Evolutionary conservation across 2,329 filamentous ascomycete species (phyloP), one percentile per base, ranked within the genome.

Genomic region (Sporothrix curviconia): DNA sequence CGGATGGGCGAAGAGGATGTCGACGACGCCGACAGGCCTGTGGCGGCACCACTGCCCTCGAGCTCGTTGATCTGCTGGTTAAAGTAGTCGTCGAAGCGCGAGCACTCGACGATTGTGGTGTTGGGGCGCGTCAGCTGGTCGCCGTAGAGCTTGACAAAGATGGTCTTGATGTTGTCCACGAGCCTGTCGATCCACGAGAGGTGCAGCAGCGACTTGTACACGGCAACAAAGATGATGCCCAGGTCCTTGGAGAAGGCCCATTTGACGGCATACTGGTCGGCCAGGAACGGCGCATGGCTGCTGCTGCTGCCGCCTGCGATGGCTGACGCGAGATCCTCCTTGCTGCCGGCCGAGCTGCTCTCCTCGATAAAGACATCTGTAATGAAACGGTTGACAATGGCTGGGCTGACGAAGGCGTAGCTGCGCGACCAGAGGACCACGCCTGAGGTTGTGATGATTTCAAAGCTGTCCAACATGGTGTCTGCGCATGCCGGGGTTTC

Each of bases 321-420:
- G 14, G 84, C 79, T 7, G 84, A 82, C 51, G 73, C 75, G 49
- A 78, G 73, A 60, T 84, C 81, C 63, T 83, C 82, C 54, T 84
- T 78, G 56, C 82, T 77, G 55, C 80, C 78, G 52, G 78, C 78
- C 58, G 84, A 80, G n/a, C 82, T 81, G 71, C 89, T 92, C 77
- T 96, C 92, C 74, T 99, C 94, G 68, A 99, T 96, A 71, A 99
- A 96, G 69, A 96, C 90, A 73, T 97, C 91, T 70, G 86, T 86
- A 73, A 99, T 96, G 72, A 99, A 86, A 76, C 84, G 88, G 78
- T 99, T 96, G 77, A 99, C 86, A 63, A 96, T 79, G 65, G 87
- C 85, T 43, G 89, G 82, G 69, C 85, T 91, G 68, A 95, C 84
- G 2, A 87, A 81, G 56, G 86, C 84, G 71, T 92, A 96, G 25